Base-by-base conservation (phyloP, 1,139 yeast genomes). In the Blastobotrys raffinosifermentans region DNA sequence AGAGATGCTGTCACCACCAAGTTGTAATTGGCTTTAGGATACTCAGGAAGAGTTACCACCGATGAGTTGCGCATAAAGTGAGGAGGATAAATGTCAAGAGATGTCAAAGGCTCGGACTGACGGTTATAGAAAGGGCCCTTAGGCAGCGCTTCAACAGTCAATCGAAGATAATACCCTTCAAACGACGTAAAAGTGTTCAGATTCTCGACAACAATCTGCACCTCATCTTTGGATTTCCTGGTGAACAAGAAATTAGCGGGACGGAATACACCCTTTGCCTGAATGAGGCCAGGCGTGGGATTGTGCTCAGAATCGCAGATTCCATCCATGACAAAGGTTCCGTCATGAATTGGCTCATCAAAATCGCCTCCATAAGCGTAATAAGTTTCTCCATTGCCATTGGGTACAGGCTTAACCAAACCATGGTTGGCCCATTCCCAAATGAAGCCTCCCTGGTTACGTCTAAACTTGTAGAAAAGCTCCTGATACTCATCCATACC, bases 351-450 rank as follows among this genome's bases (percentile, higher is more conserved):
- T 20, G 44, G 43, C 29, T 63, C 67, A 18, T 57, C 63, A 38
- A 62, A 63, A 37, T 63, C 67, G 19, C 67, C 67, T 2, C 67
- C 67, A 38, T 61, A 62, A 15, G 51, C 58, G 35, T 54, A 60
- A 16, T 43, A 49, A 15, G 39, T 39, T 10, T 42, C 26, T 9
- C 30, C 27, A 10, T 36, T 19, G 10, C 31, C 15, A 39, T 23
- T 37, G 26, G 31, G 46, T 18, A 19, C 51, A 52, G 41, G 49
- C 37, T 31, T 43, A 31, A 27, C 37, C 6, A 63, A 35, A 4
- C 67, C 67, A 43, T 63, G 67, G 39, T 61, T 61, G 4, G 63
- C 62, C 67, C 67, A 63, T 42, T 63, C 67, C 67, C 67, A 63
- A 19, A 63, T 48, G 41, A 59, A 62, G 4, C 67, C 67, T 10